A percentile compares a stretch with the other conserved stretches of the same genome.
phyloP scores from a whole-genome alignment of 2,329 filamentous ascomycete species.

The Calonectria multiphialidica region DNA sequence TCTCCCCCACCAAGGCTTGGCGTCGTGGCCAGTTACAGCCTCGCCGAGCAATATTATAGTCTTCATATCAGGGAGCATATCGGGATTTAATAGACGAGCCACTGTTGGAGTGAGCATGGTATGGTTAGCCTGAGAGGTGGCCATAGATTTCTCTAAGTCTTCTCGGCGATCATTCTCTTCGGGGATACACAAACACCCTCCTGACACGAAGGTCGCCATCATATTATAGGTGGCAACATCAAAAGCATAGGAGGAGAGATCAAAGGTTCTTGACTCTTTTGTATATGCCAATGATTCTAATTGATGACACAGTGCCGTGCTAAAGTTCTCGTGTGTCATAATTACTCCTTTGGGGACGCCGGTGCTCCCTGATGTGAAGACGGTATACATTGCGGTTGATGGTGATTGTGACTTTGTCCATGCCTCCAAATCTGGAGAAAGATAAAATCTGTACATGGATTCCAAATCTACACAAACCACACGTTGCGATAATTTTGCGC shows the following conservation, averaged over 20 bases:
- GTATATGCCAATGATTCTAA: not conserved
- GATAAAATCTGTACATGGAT: no score
- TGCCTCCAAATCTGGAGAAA: not conserved
- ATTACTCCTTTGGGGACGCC: slow-evolving; percentile 24
- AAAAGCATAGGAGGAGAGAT: slow-evolving; percentile 18
- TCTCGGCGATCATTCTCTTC: not conserved
- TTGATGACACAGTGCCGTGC: not conserved
- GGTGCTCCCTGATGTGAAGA: slow-evolving; percentile 43
- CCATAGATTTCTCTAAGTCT: not conserved
- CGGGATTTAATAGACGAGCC: slow-evolving; percentile 7
- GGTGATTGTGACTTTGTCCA: not conserved
- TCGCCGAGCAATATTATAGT: slow-evolving; percentile 9
- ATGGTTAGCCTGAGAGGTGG: not conserved
- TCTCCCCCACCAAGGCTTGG: slow-evolving; percentile 1
- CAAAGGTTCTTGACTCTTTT: not conserved
- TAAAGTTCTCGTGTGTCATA: not conserved
- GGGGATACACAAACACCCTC: slow-evolving; percentile 19
- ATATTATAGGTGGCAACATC: slow-evolving; percentile 8
- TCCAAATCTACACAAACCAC: no score
- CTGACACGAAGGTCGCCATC: not conserved
- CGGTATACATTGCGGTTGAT: slow-evolving; percentile 19
- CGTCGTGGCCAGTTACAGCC: not conserved
- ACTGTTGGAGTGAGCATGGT: slow-evolving; percentile 23
- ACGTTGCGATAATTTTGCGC: not conserved
- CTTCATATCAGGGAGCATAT: not conserved